Evolutionary conservation across 2,329 filamentous ascomycete genomes (phyloP), one percentile per base, ranked within the genome.

Genomic region (Aspergillus fumigatiaffinis): DNA sequence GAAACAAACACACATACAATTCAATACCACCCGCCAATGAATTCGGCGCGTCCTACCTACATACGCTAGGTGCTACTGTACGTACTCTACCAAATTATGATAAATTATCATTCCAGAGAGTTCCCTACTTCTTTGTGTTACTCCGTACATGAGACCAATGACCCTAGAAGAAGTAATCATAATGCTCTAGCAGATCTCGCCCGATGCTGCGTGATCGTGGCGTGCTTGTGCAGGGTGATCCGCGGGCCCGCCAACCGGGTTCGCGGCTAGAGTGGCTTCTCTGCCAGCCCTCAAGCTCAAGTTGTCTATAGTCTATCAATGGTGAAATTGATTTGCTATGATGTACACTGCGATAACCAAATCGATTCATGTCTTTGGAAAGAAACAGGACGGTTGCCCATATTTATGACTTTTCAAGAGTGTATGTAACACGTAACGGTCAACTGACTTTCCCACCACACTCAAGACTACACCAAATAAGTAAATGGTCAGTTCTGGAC

Each of bases 211-310:
- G 20, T 20, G 51, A 52, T 52, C 26, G 21, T 46, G 42, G 53
- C 60, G 60, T 59, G 56, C 55, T 53, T 63, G 60, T 60, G 60
- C 60, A 60, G 42, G 58, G 55, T 35, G 53, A 60, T 61, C 60
- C 54, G 57, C 57, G 42, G 56, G 26, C 62, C 63, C 60, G 56
- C 51, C 59, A 63, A 63, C 62, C 63, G 52, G 62, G 63, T 65
- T 61, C 54, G 29, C 48, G 41, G 47, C 50, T 44, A 17, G n/a
- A 46, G 55, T 58, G 58, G 57, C 57, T 58, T 48, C 28, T 49
- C 26, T 17, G 5, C 32, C 32, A 38, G 32, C 32, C 32, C 32
- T 6, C 14, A 35, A 35, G 32, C 14, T 38, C 32, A 17, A 17
- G 14, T 7, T 7, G 14, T 38, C 32, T 14, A 7, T 38, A 38